Evolutionary conservation across 176 grass and related monocot species (phyloP).

Genomic region (Secale cereale): DNA sequence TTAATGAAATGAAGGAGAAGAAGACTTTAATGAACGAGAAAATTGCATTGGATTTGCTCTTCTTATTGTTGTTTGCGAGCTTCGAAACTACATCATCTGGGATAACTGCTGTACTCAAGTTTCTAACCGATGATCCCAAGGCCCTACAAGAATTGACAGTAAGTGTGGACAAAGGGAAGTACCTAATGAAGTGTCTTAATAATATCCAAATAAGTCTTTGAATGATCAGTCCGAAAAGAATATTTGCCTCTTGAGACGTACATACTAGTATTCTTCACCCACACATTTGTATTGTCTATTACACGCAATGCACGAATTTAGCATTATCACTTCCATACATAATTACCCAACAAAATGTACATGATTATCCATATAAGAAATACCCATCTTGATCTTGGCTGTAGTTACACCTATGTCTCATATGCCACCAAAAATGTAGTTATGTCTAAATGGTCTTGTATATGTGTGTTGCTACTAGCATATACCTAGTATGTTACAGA

Average conservation of each 20-base stretch:
- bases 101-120: constrained; percentile 37
- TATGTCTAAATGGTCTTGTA: no score
- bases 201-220: background rate
- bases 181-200: background rate
- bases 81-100: constrained; percentile 52
- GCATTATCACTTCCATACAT: no score
- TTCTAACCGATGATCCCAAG: constrained; percentile 32
- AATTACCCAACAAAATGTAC: background rate
- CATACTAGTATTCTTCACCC: background rate
- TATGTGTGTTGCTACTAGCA: no score
- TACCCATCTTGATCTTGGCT: no score
- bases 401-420: background rate
- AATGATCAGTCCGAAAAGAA: no score
- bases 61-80: constrained; percentile 44
- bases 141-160: constrained; percentile 45
- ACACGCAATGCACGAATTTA: background rate
- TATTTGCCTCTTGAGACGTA: background rate
- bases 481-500: no score
- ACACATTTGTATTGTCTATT: background rate
- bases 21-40: constrained; percentile 26
- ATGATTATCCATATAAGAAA: background rate
- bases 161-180: background rate
- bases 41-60: constrained; percentile 44
- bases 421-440: no score
- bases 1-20: constrained; percentile 33